Evolutionary conservation across 2,329 filamentous ascomycete species (phyloP).

Genomic region (Fusarium sp.): DNA sequence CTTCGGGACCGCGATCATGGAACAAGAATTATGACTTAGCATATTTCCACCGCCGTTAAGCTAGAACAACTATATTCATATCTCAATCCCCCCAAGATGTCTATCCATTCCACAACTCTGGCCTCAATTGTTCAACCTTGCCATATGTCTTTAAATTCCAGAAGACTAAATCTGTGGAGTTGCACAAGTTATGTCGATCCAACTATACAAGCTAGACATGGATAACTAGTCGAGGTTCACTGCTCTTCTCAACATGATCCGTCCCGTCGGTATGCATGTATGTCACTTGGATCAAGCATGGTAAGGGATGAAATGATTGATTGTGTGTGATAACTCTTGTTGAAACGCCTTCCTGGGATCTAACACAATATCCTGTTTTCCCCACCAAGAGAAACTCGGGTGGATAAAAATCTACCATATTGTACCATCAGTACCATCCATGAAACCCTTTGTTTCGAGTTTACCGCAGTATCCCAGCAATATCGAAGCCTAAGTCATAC

Average conservation of each 20-base stretch:
- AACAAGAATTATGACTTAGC: not conserved
- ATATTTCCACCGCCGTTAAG: not conserved
- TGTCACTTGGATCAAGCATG: not conserved
- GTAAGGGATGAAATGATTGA: not conserved
- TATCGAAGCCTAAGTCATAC: not conserved
- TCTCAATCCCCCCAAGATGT: conserved; percentile 1
- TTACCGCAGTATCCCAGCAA: conserved; percentile 1
- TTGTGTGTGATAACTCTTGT: conserved; percentile 3
- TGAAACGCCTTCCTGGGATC: not conserved
- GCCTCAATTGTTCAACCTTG: not conserved
- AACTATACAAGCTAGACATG: conserved; percentile 4
- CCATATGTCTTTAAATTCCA: not conserved
- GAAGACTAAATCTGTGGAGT: not conserved
- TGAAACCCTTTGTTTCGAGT: not conserved
- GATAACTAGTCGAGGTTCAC: conserved; percentile 10
- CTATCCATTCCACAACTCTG: not conserved
- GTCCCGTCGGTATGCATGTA: not conserved
- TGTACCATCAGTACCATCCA: not conserved
- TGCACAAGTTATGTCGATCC: conserved; percentile 9
- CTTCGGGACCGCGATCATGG: not conserved
- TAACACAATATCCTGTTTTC: not conserved
- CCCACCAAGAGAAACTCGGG: not conserved
- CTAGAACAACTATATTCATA: conserved; percentile 1
- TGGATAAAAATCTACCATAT: not conserved
- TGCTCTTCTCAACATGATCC: not conserved